Evolutionary conservation across 192 early-diverging fungal species (phyloP), one percentile per base, ranked within the genome.

Genomic region (Coemansia furcata): DNA sequence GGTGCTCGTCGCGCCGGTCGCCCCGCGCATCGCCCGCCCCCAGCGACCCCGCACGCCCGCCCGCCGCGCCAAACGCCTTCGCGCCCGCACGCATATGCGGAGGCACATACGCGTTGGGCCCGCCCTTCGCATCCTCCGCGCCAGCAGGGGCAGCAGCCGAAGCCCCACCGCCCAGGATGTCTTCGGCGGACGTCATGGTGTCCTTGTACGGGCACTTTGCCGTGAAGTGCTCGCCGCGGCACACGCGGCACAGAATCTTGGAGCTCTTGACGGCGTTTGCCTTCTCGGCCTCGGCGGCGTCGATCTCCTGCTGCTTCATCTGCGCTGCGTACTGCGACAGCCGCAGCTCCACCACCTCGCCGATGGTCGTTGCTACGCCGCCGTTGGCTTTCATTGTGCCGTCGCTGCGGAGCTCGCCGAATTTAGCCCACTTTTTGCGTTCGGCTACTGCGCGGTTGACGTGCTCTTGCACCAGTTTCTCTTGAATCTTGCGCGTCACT

Each of bases 141-240:
- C 42, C 44, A 8, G 60, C 65, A 15, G 46, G 50, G 30, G 33
- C 65, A 6, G 46, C 67, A 1, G 60, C 64, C 8, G 58, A 52
- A 0, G 65, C 69, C 6, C 54, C 69, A 4, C 62, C 65, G 46
- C 46, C 46, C 14, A 80, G 76, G 49, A 92, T 84, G 39, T 91
- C 92, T 72, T 93, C 90, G 62, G 90, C 72, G 33, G 94, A 91
- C 64, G 86, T 87, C 72, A 94, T 83, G 3, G 93, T 93, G 76
- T 97, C 95, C 87, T 98, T 99, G 91, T 93, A 98, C 57, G 97
- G 97, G 88, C 97, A 99, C 80, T 94, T 94, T 67, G 87, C 86
- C 26, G 97, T 98, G 77, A 91, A 97, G 86, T 99, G 97, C 60
- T 93, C 92, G 68, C 95, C 94, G 69, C 95, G 94, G 85, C 97